Evolutionary conservation across 1,284 basidiomycete genomes (phyloP).

Genomic region (Ganoderma boninense): DNA sequence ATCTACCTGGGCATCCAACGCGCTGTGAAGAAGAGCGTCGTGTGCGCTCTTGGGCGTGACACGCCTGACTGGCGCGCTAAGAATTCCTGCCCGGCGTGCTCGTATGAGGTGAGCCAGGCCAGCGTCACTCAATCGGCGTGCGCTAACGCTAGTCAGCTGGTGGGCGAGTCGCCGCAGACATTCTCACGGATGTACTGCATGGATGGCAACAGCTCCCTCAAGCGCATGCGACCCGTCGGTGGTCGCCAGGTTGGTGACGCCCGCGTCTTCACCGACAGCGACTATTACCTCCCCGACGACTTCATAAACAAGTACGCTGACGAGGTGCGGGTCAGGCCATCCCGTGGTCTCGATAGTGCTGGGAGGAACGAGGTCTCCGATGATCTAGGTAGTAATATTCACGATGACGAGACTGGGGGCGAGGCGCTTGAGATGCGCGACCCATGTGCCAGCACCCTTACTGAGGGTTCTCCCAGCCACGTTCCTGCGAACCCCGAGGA

Average conservation of each 20-base stretch:
- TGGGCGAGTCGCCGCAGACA: slow-evolving; percentile 34
- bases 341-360: no score
- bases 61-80: slow-evolving; percentile 37
- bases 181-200: slow-evolving; percentile 36
- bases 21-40: slow-evolving; percentile 28
- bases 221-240: slow-evolving; percentile 33
- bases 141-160: background rate
- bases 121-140: background rate
- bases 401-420: background rate
- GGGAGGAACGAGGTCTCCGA: no score
- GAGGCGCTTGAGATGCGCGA: no score
- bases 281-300: slow-evolving; percentile 36
- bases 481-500: no score
- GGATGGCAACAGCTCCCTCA: slow-evolving; percentile 48
- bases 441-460: no score
- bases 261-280: slow-evolving; percentile 23
- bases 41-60: slow-evolving; percentile 32
- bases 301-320: slow-evolving; percentile 43
- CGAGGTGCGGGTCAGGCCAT: slow-evolving; percentile 35
- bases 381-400: no score
- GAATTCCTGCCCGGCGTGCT: slow-evolving; percentile 44
- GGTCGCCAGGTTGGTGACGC: slow-evolving; percentile 29
- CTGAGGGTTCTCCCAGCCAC: no score
- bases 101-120: slow-evolving; percentile 34
- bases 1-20: slow-evolving; percentile 39